Conservation (phyloP, 2,329 filamentous ascomycete genomes). For the Lecanicillium sp. region DNA sequence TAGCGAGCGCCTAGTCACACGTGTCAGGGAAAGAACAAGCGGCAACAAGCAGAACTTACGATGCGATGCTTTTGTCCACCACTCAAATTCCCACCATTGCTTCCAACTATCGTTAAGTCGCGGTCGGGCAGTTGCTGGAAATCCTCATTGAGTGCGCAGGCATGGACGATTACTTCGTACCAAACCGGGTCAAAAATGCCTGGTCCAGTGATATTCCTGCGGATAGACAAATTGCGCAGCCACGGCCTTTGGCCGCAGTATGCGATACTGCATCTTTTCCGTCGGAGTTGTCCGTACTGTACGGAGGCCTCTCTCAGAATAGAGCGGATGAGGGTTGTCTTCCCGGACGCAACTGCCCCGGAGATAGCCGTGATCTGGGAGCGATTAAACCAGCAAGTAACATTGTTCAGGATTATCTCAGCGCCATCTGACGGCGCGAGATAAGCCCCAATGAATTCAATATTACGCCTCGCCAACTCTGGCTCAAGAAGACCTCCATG, state of each 20-base stretch:
- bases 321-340: neutral
- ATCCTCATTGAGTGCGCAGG: slow-evolving; percentile 3
- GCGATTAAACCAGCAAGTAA: neutral
- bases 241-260: slow-evolving; percentile 5
- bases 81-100: slow-evolving; percentile 1
- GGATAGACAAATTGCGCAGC: slow-evolving; percentile 3
- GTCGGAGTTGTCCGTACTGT: neutral
- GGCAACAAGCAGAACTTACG: neutral
- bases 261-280: neutral
- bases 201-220: slow-evolving; percentile 6
- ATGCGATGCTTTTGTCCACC: slow-evolving; percentile 1
- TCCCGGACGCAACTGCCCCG: neutral
- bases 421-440: neutral
- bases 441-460: neutral
- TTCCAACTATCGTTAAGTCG: slow-evolving; percentile 2
- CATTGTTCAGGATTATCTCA: neutral
- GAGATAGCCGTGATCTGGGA: neutral
- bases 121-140: neutral
- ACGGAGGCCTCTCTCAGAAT: neutral
- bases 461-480: neutral
- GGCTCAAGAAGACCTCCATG: too few relatives aligned
- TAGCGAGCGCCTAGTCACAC: slow-evolving; percentile 6
- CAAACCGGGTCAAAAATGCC: slow-evolving; percentile 4
- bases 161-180: slow-evolving; percentile 1
- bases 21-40: neutral